Evolutionary conservation across 2,329 filamentous ascomycete species (phyloP), one percentile per base, ranked within the genome.

Genomic region (Exophiala aquamarina): DNA sequence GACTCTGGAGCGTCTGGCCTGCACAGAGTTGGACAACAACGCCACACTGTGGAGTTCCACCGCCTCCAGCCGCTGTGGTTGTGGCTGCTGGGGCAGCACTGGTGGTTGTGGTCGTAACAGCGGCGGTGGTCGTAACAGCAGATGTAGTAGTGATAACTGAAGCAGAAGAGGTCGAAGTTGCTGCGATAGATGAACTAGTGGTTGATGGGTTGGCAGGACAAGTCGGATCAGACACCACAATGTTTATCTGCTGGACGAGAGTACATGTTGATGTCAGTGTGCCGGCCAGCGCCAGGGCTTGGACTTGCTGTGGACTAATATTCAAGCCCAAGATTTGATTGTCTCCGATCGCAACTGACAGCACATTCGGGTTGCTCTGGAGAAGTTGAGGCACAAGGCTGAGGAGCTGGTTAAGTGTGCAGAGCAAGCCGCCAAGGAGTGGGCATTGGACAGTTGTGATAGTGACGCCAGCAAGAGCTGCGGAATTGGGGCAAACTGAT

Each of bases 221-320:
- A 3, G 47, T 41, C 28, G 47, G 47, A 31, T 49, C 47, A 11
- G 26, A 19, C 10, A 49, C 21, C 11, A 45, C 31, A 7, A 49
- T 41, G n/a, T 19, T 37, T 11, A 49, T 31, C 13, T 33, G 41
- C 20, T 34, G 29, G 9, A 33, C 9, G n/a, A 36, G 7, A 13
- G 32, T 23, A 37, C 33, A 37, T 4, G 35, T 37, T 7, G 35
- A 37, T 13, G 35, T 37, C 14, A 37, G 35, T 10, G n/a, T 17
- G 26, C 31, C 33, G 13, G 26, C 19, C 14, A 11, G 19, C 6
- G 15, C 29, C 32, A 37, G 23, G 18, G 41, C 41, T 29, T 33
- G 14, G 18, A 44, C 41, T 19, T 44, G 11, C 14, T 32, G n/a
- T 9, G 41, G 41, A 26, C 29, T 44, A 11, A 44, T 18, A 17